Base-by-base conservation (phyloP, 179 eudicot species). In the Silene vulgaris region DNA sequence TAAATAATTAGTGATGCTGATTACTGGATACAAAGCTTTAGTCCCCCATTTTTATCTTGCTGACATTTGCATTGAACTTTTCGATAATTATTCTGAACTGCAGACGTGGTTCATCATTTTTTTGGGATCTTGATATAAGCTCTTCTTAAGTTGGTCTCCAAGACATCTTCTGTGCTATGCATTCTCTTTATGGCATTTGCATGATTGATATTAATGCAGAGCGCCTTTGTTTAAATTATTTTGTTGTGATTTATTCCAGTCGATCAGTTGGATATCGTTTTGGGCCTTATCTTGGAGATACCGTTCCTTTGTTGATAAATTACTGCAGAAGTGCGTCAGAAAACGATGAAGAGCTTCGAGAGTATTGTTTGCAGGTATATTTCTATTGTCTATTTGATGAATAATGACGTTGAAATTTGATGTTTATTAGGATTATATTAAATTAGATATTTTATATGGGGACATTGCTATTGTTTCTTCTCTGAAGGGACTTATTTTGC, bases 241-340 rank as follows among this genome's bases (percentile, higher is more conserved):
- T 20, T 12, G 2, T 2, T 59, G 13, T 79, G 16, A n/a, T 68
- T 45, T 72, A 32, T 75, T 80, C 54, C 72, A 96, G 97, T 76
- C 98, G 99, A 75, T 89, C 99, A 69, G 98, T 96, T 85, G 99
- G 99, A 66, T 96, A 89, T 74, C 98, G 98, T 28, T 96, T 93
- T 87, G 99, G 99, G 76, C 88, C 96, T 63, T 86, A 96, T 81
- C 96, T 96, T 61, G 92, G 92, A 79, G 99, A 93, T 74, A 88
- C 92, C 17, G 97, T 96, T 78, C 98, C 97, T 32, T 75, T 96
- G 71, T 77, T 96, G 11, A 85, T 93, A 40, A 82, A 76, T 74
- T 96, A 91, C 82, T 96, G 98, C 83, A 88, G 67, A 76, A 91
- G 84, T 83, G 95, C 98, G 62, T 91, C 99, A 57, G 99, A 96